Percentiles rank a stretch among this genome's conserved stretches.
These are phyloP conservation scores for Lentinula lateritia DNA, from an alignment of 768 basidiomycete species.

Conservation along the genomic window DNA sequence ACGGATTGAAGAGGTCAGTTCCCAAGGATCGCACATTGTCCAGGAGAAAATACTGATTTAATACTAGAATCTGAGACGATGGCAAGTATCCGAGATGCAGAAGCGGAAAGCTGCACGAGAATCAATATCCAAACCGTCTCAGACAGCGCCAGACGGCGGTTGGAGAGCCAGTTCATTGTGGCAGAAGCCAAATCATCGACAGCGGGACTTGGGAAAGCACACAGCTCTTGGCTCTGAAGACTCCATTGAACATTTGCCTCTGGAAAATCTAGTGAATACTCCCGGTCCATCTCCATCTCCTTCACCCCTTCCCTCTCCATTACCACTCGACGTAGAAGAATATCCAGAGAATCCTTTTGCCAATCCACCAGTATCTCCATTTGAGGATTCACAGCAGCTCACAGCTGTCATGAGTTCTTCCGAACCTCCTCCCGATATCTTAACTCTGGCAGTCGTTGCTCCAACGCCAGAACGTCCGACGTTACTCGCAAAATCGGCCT, in stretches of 20 bases:
- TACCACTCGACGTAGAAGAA: slow-evolving; percentile 22
- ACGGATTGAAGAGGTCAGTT: slow-evolving; percentile 63
- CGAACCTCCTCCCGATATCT: slow-evolving; percentile 6
- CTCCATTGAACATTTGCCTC: slow-evolving; percentile 46
- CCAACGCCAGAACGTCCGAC: slow-evolving; percentile 18
- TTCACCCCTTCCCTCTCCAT: slow-evolving; percentile 29
- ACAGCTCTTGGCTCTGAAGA: slow-evolving; percentile 46
- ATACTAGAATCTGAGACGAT: slow-evolving; percentile 62
- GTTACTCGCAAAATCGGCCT: slow-evolving; percentile 17
- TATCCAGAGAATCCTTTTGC: slow-evolving; percentile 38
- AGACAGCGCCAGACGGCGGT: slow-evolving; percentile 44
- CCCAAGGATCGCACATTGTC: slow-evolving; percentile 5
- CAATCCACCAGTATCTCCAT: slow-evolving; percentile 46
- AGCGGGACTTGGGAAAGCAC: slow-evolving; percentile 31
- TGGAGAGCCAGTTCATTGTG: slow-evolving; percentile 57
- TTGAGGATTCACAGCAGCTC: slow-evolving; percentile 30
- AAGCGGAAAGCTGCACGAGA: slow-evolving; percentile 70
- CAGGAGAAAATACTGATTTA: slow-evolving; percentile 5
- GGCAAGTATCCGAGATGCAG: slow-evolving; percentile 75
- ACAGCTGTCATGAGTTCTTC: slow-evolving; percentile 19
- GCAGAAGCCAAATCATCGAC: slow-evolving; percentile 30
- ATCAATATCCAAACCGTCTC: slow-evolving; percentile 23
- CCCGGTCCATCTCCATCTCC: slow-evolving; percentile 14
- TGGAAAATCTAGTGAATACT: slow-evolving; percentile 43
- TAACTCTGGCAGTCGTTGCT: slow-evolving; percentile 1